Conservation (phyloP, 805 yeast genomes). For the Nakazawaea wickerhamii region DNA sequence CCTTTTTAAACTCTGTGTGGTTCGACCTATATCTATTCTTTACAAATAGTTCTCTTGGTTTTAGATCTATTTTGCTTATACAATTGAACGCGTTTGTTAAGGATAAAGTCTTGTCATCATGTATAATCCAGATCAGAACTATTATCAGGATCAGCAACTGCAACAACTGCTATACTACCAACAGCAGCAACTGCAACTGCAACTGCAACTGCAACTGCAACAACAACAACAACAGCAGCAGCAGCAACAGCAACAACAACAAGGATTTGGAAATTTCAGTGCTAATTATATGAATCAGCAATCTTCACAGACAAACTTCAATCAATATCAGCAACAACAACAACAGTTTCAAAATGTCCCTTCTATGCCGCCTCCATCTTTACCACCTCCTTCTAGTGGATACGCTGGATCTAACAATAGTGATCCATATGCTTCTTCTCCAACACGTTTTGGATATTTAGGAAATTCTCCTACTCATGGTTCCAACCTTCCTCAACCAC, state of each 20-base stretch:
- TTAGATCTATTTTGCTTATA: not conserved
- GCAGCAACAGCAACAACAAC: conserved; percentile 19
- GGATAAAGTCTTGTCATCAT: not conserved
- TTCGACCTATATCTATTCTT: no score
- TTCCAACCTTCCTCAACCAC: conserved; percentile 23
- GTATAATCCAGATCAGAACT: conserved; percentile 17
- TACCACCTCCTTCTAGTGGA: conserved; percentile 20
- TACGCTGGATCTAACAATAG: conserved; percentile 4
- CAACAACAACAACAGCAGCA: conserved; percentile 26
- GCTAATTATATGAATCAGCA: conserved; percentile 19
- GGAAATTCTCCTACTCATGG: conserved; percentile 22
- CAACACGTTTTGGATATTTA: conserved; percentile 15
- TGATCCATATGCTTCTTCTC: conserved; percentile 14
- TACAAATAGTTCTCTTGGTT: no score
- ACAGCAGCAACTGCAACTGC: conserved; percentile 28
- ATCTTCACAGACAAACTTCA: conserved; percentile 19
- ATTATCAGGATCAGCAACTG: conserved; percentile 17
- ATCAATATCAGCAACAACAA: conserved; percentile 15
- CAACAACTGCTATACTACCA: conserved; percentile 25
- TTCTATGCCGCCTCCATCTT: conserved; percentile 18
- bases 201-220: conserved; percentile 26
- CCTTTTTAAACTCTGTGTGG: no score
- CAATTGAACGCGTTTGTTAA: not conserved
- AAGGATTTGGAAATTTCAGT: conserved; percentile 20
- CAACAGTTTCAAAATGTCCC: conserved; percentile 19